phyloP scores from a whole-genome alignment of 805 yeast genomes.

The Torulaspora franciscae region DNA sequence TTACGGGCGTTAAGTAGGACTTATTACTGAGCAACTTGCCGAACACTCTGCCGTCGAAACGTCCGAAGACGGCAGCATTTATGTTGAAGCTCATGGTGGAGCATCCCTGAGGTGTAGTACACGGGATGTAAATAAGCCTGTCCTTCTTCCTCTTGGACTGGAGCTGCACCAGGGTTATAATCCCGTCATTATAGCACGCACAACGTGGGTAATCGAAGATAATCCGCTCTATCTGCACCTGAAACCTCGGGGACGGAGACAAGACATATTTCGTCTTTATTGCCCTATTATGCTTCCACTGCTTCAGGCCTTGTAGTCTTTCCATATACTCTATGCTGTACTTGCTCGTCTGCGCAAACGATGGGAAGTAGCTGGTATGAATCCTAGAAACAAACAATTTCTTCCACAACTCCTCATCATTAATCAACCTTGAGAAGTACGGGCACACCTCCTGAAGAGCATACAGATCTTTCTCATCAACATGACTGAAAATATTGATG shows the following conservation, averaged over 20 bases:
- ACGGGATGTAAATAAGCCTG: conserved; percentile 35
- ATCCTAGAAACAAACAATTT: conserved; percentile 34
- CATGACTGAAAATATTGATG: conserved; percentile 35
- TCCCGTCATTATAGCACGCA: conserved; percentile 36
- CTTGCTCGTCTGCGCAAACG: conserved; percentile 34
- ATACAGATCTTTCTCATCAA: conserved; percentile 37
- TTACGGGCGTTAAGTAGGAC: conserved; percentile 32
- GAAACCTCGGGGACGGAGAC: conserved; percentile 24
- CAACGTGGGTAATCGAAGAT: conserved; percentile 35
- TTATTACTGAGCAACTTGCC: conserved; percentile 35
- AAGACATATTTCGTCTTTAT: conserved; percentile 33
- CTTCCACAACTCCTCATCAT: conserved; percentile 43
- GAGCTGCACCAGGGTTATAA: conserved; percentile 33
- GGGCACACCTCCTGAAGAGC: conserved; percentile 34
- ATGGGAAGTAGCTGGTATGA: conserved; percentile 35
- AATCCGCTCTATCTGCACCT: conserved; percentile 28
- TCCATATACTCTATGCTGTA: conserved; percentile 36
- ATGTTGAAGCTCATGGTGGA: conserved; percentile 35
- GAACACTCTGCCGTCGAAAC: conserved; percentile 36
- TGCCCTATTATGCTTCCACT: conserved; percentile 36
- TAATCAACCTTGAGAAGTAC: conserved; percentile 30
- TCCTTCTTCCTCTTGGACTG: conserved; percentile 27
- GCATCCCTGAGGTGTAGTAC: conserved; percentile 38
- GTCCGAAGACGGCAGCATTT: conserved; percentile 35
- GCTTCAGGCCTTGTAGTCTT: conserved; percentile 28